phyloP scores from a whole-genome alignment of 768 basidiomycete genomes.

The Auricularia auricula-judae region DNA sequence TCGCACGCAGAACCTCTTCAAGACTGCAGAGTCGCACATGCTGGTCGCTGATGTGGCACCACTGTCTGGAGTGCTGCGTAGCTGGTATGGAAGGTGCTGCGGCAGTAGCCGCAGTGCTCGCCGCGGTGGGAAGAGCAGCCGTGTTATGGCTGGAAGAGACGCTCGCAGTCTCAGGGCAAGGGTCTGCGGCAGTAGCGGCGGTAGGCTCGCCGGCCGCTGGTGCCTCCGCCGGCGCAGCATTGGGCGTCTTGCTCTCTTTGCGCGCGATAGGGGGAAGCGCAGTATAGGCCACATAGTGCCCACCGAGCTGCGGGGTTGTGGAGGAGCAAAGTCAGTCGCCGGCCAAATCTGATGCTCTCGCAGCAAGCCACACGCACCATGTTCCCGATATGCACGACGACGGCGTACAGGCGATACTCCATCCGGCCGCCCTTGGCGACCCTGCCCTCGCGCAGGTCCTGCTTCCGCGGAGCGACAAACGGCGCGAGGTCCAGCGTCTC shows the following conservation, averaged over 20 bases:
- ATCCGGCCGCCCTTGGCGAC: constrained; percentile 26
- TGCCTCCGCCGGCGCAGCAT: neutral
- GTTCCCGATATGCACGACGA: constrained; percentile 79
- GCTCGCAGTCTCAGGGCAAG: neutral
- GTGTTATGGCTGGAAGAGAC: neutral
- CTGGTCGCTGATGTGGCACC: constrained; percentile 91
- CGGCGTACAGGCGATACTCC: constrained; percentile 64
- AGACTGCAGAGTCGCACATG: constrained; percentile 67
- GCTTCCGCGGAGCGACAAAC: constrained; percentile 73
- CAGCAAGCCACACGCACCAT: constrained; percentile 47
- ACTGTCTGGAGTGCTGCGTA: constrained; percentile 34
- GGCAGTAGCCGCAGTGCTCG: neutral
- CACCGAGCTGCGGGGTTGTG: constrained; percentile 47
- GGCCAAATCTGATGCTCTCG: neutral
- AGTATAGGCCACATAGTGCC: constrained; percentile 82
- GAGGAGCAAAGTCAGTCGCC: neutral
- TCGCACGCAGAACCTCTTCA: constrained; percentile 83
- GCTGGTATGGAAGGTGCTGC: neutral
- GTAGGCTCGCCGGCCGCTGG: too few species aligned
- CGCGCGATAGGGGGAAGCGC: constrained; percentile 40
- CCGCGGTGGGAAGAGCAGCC: neutral
- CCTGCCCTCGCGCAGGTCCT: constrained; percentile 49
- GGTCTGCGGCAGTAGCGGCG: too few species aligned
- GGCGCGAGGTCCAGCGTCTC: constrained; percentile 76
- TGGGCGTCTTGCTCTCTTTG: too few species aligned